phyloP scores from a whole-genome alignment of 2,329 filamentous ascomycete species.

The Phialocephala sp. region DNA sequence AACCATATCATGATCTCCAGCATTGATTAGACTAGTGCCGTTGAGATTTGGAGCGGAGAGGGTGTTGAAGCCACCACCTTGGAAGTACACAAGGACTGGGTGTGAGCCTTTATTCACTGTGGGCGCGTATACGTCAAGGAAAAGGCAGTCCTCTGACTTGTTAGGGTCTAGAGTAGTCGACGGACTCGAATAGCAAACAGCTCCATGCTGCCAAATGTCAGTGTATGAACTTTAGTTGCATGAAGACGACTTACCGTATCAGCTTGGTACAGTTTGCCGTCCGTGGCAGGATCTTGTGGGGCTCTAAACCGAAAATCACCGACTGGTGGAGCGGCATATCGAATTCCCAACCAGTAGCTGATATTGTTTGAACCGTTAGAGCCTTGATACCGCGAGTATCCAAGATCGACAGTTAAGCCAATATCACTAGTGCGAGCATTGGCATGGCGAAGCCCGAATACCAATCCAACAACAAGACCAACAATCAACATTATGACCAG shows the following conservation, averaged over 20 bases:
- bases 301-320: constrained; percentile 70
- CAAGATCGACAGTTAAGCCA: constrained; percentile 56
- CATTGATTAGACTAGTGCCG: constrained; percentile 64
- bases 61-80: constrained; percentile 66
- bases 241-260: constrained; percentile 33
- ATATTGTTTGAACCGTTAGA: constrained; percentile 59
- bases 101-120: constrained; percentile 51
- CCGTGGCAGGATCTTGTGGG: constrained; percentile 63
- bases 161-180: constrained; percentile 38
- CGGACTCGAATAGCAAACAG: constrained; percentile 36
- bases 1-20: constrained; percentile 64
- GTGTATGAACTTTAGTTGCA: background rate
- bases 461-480: constrained; percentile 14
- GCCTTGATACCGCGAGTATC: constrained; percentile 71
- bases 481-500: background rate
- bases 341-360: constrained; percentile 75
- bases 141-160: constrained; percentile 71
- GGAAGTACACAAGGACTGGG: constrained; percentile 66
- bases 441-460: constrained; percentile 20
- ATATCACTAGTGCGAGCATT: constrained; percentile 10
- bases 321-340: constrained; percentile 73
- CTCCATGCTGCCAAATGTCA: constrained; percentile 33
- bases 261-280: constrained; percentile 34
- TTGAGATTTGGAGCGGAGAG: constrained; percentile 59
- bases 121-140: constrained; percentile 68